Evolutionary conservation across 225 moss, liverwort and hornwort species (phyloP).

Genomic region (Rhytidiadelphus loreus): DNA sequence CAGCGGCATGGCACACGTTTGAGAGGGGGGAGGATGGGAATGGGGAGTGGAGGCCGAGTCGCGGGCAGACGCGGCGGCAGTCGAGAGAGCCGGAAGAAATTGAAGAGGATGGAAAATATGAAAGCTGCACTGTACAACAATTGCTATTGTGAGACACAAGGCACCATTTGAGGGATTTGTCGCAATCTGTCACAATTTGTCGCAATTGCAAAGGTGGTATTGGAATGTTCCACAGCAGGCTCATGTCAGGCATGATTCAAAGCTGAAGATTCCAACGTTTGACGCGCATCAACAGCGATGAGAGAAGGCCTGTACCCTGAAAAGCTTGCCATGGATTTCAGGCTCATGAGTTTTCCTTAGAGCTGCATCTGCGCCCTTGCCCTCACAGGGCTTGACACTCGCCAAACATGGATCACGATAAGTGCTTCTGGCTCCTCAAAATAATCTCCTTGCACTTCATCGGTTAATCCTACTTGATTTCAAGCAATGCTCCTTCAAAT

Average conservation of each 20-base stretch:
- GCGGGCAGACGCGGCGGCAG: not conserved
- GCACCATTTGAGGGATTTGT: not conserved
- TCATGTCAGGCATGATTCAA: not conserved
- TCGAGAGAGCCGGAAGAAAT: not conserved
- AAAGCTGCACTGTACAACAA: not conserved
- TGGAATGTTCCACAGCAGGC: not conserved
- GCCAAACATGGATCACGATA: not conserved
- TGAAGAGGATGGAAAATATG: not conserved
- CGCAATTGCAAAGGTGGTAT: not conserved
- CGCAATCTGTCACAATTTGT: not conserved
- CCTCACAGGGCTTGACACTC: not conserved
- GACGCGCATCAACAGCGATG: not conserved
- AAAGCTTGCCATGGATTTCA: not conserved
- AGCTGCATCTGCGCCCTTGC: too few species aligned
- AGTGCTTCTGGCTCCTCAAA: not conserved
- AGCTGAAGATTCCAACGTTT: not conserved
- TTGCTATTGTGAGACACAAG: not conserved
- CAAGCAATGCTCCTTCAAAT: not conserved
- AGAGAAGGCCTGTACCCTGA: not conserved
- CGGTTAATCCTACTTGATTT: not conserved
- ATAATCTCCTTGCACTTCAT: too few species aligned
- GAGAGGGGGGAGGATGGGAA: not conserved
- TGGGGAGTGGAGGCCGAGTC: conserved; percentile 2
- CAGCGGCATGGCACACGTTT: conserved; percentile 1
- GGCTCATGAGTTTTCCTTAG: not conserved